Evolutionary conservation across 768 basidiomycete species (phyloP).

Genomic region (Trametes villosa): DNA sequence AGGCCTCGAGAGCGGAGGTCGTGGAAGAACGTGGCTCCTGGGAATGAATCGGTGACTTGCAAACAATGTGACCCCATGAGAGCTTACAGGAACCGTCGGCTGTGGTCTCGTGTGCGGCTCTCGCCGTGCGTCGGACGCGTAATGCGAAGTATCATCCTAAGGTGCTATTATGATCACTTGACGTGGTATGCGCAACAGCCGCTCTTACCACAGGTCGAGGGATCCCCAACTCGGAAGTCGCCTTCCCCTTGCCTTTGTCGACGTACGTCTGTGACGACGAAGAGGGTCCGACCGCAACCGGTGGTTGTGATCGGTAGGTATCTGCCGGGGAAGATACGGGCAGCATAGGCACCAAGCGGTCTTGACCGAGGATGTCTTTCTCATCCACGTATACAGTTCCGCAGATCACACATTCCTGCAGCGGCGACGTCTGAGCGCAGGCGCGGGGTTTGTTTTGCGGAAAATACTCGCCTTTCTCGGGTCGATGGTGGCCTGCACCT

Average conservation of each 20-base stretch:
- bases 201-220: not conserved
- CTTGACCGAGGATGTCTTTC: slow-evolving; percentile 53
- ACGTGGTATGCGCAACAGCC: not conserved
- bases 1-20: slow-evolving; percentile 36
- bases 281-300: not conserved
- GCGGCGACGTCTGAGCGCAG: not conserved
- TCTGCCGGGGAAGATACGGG: not conserved
- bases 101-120: not conserved
- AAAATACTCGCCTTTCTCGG: slow-evolving; percentile 59
- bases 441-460: not conserved
- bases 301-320: not conserved
- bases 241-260: slow-evolving; percentile 16
- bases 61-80: not conserved
- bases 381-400: slow-evolving; percentile 61
- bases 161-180: not conserved
- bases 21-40: slow-evolving; percentile 14
- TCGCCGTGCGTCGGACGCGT: not conserved
- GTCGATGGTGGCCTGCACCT: slow-evolving; percentile 59
- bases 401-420: slow-evolving; percentile 83
- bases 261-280: not conserved
- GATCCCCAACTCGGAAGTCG: not conserved
- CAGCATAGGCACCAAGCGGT: slow-evolving; percentile 34
- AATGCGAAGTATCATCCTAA: not conserved
- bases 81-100: not conserved
- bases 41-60: not conserved